Evolutionary conservation across 1,139 yeast genomes (phyloP), one percentile per base, ranked within the genome.

Genomic region (Protomyces gravidus): DNA sequence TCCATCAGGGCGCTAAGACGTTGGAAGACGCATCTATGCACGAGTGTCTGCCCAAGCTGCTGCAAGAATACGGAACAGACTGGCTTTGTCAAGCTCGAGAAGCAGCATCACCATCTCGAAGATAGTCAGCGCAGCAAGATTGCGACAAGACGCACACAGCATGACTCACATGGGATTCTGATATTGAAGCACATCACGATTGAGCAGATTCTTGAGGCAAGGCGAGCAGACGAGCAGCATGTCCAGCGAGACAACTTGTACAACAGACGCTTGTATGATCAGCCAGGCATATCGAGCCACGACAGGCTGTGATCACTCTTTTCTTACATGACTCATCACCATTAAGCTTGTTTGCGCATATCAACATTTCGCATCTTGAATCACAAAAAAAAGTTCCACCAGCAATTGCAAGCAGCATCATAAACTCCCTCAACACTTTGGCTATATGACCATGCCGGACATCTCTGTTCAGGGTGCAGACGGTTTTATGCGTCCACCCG

Each of bases 231-330:
- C 17, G 21, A 19, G 21, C 5, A 17, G 5, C 42, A 9, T 52
- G 50, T 52, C 25, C 27, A 42, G 50, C 40, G 45, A 7, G 56
- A 52, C 25, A 50, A 45, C 25, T 30, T 42, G 26, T 52, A 30
- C 50, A 52, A 52, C 30, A 40, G 56, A 11, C 27, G 50, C 5
- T 52, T 49, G 50, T 52, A 45, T n/a, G 56, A 52, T 17, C 36
- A 42, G 27, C 42, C 9, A 19, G 23, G 23, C 17, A 23, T 9
- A 19, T 36, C 42, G 17, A 19, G 7, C 21, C 42, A 36, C 42
- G 42, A 15, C 23, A 19, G 42, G 15, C 42, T 36, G 23, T n/a
- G n/a, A n/a, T n/a, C n/a, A n/a, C n/a, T n/a, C n/a, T n/a, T n/a
- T n/a, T n/a, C n/a, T n/a, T n/a, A n/a, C n/a, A n/a, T n/a, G n/a